A percentile compares a stretch with the other conserved stretches of the same genome.
Evolutionary conservation across 768 basidiomycete genomes (phyloP).

Genomic region (Gloeopeniophorella convolvens): DNA sequence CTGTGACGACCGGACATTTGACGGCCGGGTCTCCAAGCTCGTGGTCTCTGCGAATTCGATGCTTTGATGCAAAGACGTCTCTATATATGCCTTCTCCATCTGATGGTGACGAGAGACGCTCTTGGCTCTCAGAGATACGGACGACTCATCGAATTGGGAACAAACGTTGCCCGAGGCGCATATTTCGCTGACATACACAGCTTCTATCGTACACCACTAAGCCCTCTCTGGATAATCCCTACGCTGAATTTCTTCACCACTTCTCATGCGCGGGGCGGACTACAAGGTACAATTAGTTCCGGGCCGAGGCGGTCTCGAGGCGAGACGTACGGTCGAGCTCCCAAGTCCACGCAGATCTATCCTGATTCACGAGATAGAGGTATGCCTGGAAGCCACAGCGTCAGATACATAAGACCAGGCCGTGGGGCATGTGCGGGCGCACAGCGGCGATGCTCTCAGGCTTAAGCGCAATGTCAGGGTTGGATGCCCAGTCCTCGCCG

Average conservation of each 20-base stretch:
- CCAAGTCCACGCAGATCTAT: constrained; percentile 71
- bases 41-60: too few relatives aligned
- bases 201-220: too few relatives aligned
- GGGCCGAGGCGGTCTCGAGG: not conserved
- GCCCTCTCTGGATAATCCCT: too few relatives aligned
- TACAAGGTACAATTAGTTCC: constrained; percentile 15
- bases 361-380: constrained; percentile 59
- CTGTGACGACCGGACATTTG: too few relatives aligned
- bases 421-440: constrained; percentile 21
- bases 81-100: too few relatives aligned
- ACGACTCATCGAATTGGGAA: too few relatives aligned
- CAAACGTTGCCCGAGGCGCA: too few relatives aligned
- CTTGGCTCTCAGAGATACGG: too few relatives aligned
- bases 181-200: too few relatives aligned
- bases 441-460: constrained; percentile 70
- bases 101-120: too few relatives aligned
- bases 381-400: constrained; percentile 41
- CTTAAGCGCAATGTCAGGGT: constrained; percentile 43
- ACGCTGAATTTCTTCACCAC: constrained; percentile 31
- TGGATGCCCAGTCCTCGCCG: constrained; percentile 34
- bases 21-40: too few relatives aligned
- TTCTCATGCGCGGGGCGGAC: constrained; percentile 51
- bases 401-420: not conserved
- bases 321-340: constrained; percentile 62
- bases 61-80: too few relatives aligned